Evolutionary conservation across 768 basidiomycete genomes (phyloP).

Genomic region (Clitopilus hobsonii): DNA sequence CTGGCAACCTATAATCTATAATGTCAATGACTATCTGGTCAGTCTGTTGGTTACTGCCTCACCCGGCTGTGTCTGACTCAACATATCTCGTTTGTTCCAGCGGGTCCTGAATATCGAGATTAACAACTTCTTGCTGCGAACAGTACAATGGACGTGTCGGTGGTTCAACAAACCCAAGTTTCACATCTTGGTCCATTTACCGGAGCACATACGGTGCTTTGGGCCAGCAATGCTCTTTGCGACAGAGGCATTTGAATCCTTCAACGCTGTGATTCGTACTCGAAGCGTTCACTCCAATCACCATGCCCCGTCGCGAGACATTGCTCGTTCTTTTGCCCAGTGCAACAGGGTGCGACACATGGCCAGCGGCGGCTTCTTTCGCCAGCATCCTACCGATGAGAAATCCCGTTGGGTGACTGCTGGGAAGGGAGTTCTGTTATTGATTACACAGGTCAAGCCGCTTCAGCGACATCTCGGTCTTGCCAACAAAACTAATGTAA

Average conservation of each 20-base stretch:
- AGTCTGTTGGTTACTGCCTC: no score
- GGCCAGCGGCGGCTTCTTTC: slow-evolving; percentile 15
- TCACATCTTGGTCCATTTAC: slow-evolving; percentile 34
- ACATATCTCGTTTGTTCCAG: slow-evolving; percentile 24
- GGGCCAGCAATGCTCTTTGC: slow-evolving; percentile 39
- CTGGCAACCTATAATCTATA: slow-evolving; percentile 33
- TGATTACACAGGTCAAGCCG: background rate
- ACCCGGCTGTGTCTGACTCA: no score
- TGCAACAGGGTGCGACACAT: slow-evolving; percentile 21
- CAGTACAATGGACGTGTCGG: slow-evolving; percentile 19
- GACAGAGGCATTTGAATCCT: slow-evolving; percentile 39
- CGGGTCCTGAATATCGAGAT: slow-evolving; percentile 23
- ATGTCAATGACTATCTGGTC: no score
- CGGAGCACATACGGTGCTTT: slow-evolving; percentile 30
- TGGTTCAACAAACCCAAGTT: slow-evolving; percentile 44
- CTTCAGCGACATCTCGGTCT: no score
- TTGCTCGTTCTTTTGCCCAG: slow-evolving; percentile 19
- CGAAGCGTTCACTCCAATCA: slow-evolving; percentile 29
- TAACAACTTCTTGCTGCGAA: slow-evolving; percentile 27
- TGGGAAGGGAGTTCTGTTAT: background rate
- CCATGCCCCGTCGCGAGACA: slow-evolving; percentile 27
- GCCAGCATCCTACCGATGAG: no score
- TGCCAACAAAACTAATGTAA: no score
- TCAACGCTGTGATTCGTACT: slow-evolving; percentile 28
- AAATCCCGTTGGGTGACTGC: background rate